phyloP scores from a whole-genome alignment of 1,139 yeast species.

The Zygosaccharomyces sapae region DNA sequence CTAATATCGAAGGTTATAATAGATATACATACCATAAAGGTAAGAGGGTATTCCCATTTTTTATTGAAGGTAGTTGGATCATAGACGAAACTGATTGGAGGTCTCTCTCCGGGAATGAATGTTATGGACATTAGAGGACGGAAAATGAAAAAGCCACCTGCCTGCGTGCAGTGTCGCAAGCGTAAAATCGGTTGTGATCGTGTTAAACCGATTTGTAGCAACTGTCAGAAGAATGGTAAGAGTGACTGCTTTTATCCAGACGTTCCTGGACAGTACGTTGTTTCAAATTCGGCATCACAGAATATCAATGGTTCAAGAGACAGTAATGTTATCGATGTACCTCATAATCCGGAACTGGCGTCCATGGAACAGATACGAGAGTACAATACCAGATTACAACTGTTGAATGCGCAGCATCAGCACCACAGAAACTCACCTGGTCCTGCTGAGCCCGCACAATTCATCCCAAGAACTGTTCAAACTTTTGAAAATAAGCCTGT shows the following conservation, averaged over 20 bases:
- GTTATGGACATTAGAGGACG: constrained; percentile 28
- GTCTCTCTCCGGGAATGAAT: constrained; percentile 7
- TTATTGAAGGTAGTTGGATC: neutral
- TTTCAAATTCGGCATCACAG: constrained; percentile 17
- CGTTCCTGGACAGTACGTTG: constrained; percentile 32
- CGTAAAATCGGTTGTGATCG: constrained; percentile 58
- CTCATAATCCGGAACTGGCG: constrained; percentile 26
- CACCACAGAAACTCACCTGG: constrained; percentile 19
- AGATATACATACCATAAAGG: neutral
- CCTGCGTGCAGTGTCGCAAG: constrained; percentile 48
- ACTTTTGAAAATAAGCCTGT: constrained; percentile 26
- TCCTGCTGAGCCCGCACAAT: constrained; percentile 23
- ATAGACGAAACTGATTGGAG: neutral
- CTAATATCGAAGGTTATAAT: neutral
- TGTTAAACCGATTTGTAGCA: constrained; percentile 49
- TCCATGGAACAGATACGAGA: constrained; percentile 32
- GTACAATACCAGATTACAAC: constrained; percentile 28
- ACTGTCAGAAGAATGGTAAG: constrained; percentile 43
- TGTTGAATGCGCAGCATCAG: constrained; percentile 23
- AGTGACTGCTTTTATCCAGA: constrained; percentile 32
- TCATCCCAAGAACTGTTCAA: constrained; percentile 25
- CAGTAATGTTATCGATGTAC: constrained; percentile 10
- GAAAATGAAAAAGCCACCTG: constrained; percentile 32
- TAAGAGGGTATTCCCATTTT: too few relatives aligned
- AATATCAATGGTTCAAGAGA: constrained; percentile 11